Base-by-base conservation (phyloP, 2,329 filamentous ascomycete species). In the Aspergillus pseudonomiae region DNA sequence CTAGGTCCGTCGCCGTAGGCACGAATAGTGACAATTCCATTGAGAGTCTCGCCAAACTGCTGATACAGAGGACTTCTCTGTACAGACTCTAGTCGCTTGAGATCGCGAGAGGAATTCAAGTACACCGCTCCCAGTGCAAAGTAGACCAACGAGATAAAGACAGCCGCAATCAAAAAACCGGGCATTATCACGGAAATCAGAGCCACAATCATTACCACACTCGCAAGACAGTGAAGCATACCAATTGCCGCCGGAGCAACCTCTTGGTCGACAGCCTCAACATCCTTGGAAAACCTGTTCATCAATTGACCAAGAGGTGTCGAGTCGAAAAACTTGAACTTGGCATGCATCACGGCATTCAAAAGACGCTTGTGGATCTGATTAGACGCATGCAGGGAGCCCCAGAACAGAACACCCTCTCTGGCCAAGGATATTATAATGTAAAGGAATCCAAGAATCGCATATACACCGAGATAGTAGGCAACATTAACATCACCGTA, bases 241-340 rank as follows among this genome's bases (percentile, higher is more conserved):
- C 88, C 88, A 69, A 98, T 94, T 26, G 95, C 94, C 46, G 96
- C 89, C 2, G 94, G 93, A 0, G 95, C 94, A 63, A 99, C 92
- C 77, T 99, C 95, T 76, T 99, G 95, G 70, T 99, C 95, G 24
- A 99, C 86, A 12, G 93, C 89, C 77, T 99, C 94, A 16, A 99
- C 87, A 76, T 99, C 95, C 79, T 98, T 98, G 76, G 94, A 98
- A 81, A 99, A 99, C 24, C 95, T 89, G 79, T 99, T 99, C 90
- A 98, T 98, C 72, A 99, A 85, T 78, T 97, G 94, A 14, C 95
- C 95, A 0, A 98, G 86, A 2, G 95, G 95, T 0, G 95, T 99
- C 1, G 94, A 91, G 74, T 99, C 95, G 73, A 99, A 99, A 81
- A 99, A 99, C 75, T 92, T 93, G 84, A 99, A 98, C 75, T 93